Conservation (phyloP, 768 basidiomycete species). For the Basidioascus undulatus region DNA sequence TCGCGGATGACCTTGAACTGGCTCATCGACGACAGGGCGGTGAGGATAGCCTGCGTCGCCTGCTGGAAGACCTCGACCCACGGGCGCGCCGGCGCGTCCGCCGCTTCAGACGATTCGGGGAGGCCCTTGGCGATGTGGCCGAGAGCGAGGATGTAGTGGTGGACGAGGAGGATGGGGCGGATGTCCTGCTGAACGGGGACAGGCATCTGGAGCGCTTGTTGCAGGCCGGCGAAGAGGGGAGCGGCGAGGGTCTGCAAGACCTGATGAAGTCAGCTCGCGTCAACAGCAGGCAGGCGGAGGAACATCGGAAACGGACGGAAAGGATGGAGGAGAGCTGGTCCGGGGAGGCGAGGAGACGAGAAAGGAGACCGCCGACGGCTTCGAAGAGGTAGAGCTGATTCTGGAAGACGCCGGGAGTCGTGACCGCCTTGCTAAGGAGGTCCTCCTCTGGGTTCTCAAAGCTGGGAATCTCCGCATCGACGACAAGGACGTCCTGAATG, state of each 20-base stretch:
- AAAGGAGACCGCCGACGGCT: constrained; percentile 60
- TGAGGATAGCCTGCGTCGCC: constrained; percentile 63
- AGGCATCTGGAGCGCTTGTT: constrained; percentile 27
- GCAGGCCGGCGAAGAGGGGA: constrained; percentile 54
- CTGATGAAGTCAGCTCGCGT: not conserved
- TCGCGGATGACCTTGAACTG: constrained; percentile 66
- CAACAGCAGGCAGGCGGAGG: not conserved
- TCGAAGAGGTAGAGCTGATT: constrained; percentile 90
- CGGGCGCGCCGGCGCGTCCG: constrained; percentile 42
- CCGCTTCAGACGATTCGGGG: constrained; percentile 53
- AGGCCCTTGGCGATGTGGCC: constrained; percentile 92
- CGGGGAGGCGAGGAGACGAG: constrained; percentile 40
- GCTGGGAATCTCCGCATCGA: constrained; percentile 53
- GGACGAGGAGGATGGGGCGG: constrained; percentile 58
- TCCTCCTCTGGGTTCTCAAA: constrained; percentile 40
- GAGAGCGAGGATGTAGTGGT: constrained; percentile 81
- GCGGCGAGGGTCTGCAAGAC: constrained; percentile 47
- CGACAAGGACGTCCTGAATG: constrained; percentile 49
- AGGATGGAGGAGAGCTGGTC: constrained; percentile 32
- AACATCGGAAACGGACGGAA: too few relatives aligned
- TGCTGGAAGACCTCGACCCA: constrained; percentile 52
- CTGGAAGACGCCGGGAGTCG: constrained; percentile 46
- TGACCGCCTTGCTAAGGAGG: constrained; percentile 53
- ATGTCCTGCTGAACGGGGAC: constrained; percentile 38
- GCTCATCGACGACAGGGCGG: constrained; percentile 72